These are phyloP conservation scores for Dalechampia spathulata DNA, from an alignment of 441 rosid species.

Conservation along the genomic window DNA sequence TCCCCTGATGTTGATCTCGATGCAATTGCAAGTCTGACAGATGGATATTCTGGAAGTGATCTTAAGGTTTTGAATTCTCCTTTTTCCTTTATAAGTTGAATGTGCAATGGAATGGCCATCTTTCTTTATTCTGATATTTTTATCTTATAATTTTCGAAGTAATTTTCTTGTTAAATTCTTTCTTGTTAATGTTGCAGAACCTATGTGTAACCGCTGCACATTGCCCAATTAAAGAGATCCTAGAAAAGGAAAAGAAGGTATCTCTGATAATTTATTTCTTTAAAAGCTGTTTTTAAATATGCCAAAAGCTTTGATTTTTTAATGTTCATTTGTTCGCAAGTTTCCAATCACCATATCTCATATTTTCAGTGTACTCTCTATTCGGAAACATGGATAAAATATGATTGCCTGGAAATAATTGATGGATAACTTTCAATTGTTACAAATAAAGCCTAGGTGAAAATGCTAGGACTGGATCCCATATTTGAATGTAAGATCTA, in stretches of 20 bases:
- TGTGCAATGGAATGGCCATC: background rate
- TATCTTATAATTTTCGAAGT: background rate
- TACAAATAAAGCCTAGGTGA: background rate
- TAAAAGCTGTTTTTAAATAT: background rate
- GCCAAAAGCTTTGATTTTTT: background rate
- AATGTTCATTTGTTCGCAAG: too few relatives aligned
- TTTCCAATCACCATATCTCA: too few relatives aligned
- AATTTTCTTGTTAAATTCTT: background rate
- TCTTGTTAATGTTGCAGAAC: conserved; percentile 37
- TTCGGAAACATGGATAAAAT: too few relatives aligned
- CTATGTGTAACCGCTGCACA: conserved; percentile 75
- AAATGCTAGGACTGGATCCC: background rate
- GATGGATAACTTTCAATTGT: background rate
- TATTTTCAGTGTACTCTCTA: too few relatives aligned
- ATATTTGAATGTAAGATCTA: background rate
- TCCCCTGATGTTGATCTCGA: conserved; percentile 67
- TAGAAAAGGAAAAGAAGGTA: conserved; percentile 71
- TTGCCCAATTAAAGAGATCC: conserved; percentile 65
- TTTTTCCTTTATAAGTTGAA: conserved; percentile 2
- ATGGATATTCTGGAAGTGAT: conserved; percentile 93
- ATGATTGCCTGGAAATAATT: too few relatives aligned
- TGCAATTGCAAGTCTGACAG: conserved; percentile 69
- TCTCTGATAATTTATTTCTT: background rate
- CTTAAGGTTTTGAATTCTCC: conserved; percentile 44
- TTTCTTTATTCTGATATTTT: background rate